Base-by-base conservation (phyloP, 2,329 filamentous ascomycete species). In the Stylonectria norvegica region DNA sequence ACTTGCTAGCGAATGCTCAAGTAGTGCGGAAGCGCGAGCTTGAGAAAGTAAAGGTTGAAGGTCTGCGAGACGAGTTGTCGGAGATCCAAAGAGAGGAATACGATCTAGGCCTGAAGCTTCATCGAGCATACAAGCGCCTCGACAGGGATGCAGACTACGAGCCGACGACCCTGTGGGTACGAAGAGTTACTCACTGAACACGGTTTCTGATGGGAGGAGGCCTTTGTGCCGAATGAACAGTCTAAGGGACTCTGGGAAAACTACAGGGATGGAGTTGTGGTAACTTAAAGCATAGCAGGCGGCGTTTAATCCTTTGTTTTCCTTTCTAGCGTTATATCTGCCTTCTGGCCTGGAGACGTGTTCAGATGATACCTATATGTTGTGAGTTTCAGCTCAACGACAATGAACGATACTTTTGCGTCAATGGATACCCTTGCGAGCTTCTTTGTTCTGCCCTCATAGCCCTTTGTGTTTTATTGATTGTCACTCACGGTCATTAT, bases 1-100 rank as follows among this genome's bases (percentile, higher is more conserved):
- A 76, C 47, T 71, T 88, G 27, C 69, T 86, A 57, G 78, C 81
- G 20, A 83, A 82, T 53, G 74, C 80, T 7, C 77, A 85, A 35
- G 81, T 86, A 22, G 51, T 75, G 34, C 66, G 64, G 32, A 76
- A 73, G 59, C 72, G 78, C 34, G 76, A 78, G 63, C 53, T 59
- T 43, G 72, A 81, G 62, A 81, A 81, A 62, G 66, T 70, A 28
- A 88, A 85, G 58, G 79, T 93, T 1, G 78, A 83, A 48, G 73
- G 69, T 16, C 69, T 90, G 36, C 75, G 76, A 43, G 65, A 66
- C 36, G 85, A 90, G 60, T 72, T 91, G 23, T 77, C 82, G 4
- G 85, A 89, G 47, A 78, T 93, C 18, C 77, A 80, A 62, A 75
- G 81, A 48, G 82, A 91, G 62, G 84, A 89, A 63, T 85, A 91